Base-by-base conservation (phyloP, 495 filamentous ascomycete genomes). In the Trichoderma reesei region DNA sequence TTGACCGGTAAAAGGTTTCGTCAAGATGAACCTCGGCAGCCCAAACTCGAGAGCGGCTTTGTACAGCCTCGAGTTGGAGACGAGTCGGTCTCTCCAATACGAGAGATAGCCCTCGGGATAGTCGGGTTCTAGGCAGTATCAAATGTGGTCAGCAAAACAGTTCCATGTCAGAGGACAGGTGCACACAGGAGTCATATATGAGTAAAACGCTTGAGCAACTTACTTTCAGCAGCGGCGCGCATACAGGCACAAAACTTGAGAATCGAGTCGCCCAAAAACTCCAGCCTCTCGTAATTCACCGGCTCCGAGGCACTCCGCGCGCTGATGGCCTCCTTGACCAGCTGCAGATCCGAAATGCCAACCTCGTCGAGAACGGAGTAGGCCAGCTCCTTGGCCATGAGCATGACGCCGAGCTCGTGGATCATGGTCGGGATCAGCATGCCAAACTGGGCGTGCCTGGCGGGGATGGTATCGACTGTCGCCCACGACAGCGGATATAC, bases 191-290 rank as follows among this genome's bases (percentile, higher is more conserved):
- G 16, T 14, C 9, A 34, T 11, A 41, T 13, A 36, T 9, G 2
- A 6, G 5, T 6, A 14, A 10, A n/a, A 26, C 11, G 62, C 11
- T 3, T 14, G 16, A 1, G 13, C 39, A 2, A 67, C 75, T 71
- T 71, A 80, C 78, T 54, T 42, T 83, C 70, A n/a, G 85, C 85
- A 63, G 86, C 82, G 3, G 91, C 79, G 41, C 88, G 84, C 33
- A 88, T 73, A 4, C 86, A 87, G 0, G 87, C 83, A 31, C 83
- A 83, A 51, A 87, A 83, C 69, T 98, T 98, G n/a, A 98, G 80
- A 9, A 96, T 80, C 0, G 83, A 82, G 68, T 98, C 94, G 0
- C 94, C 94, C 0, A 97, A 78, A 69, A 96, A 96, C 72, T 98
- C 94, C 1, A 95, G 79, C 31, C 89, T 81, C 67, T 98, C 89